Evolutionary conservation across 192 early-diverging fungal species (phyloP).

Genomic region (Podila verticillata): DNA sequence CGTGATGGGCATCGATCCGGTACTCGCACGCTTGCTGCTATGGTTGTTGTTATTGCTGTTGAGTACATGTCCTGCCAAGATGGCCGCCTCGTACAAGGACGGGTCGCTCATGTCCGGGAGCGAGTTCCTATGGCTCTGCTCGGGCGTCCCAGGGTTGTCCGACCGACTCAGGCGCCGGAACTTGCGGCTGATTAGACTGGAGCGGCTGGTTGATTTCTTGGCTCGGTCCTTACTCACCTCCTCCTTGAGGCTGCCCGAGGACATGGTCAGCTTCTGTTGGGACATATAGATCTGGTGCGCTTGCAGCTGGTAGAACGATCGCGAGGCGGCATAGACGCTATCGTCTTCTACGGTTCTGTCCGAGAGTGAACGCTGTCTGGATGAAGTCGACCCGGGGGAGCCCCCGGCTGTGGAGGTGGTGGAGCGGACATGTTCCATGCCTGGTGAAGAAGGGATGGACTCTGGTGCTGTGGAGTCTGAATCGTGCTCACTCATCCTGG

Average conservation of each 20-base stretch:
- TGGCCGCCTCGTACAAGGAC: constrained; percentile 3
- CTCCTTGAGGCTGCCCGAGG: constrained; percentile 5
- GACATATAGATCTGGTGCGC: constrained; percentile 38
- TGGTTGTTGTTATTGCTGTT: neutral
- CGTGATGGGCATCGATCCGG: constrained; percentile 30
- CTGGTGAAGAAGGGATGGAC: constrained; percentile 29
- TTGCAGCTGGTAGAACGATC: constrained; percentile 42
- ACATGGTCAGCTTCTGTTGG: constrained; percentile 20
- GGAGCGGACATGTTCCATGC: neutral
- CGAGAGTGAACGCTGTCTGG: constrained; percentile 18
- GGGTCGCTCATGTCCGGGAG: constrained; percentile 10
- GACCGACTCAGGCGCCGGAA: constrained; percentile 32
- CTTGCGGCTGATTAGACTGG: constrained; percentile 37
- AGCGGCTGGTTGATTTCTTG: constrained; percentile 37
- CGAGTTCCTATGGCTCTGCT: neutral
- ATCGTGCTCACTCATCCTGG: constrained; percentile 23
- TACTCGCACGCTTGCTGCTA: constrained; percentile 24
- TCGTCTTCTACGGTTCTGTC: constrained; percentile 29
- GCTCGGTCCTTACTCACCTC: constrained; percentile 14
- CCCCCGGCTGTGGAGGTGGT: constrained; percentile 2
- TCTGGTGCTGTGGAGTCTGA: constrained; percentile 10
- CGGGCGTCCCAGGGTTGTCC: neutral
- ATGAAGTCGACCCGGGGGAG: constrained; percentile 4
- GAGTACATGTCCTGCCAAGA: neutral
- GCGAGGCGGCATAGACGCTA: neutral